A percentile compares a stretch with the other conserved stretches of the same genome.
Evolutionary conservation across 352 stramenopile genomes (phyloP).

Genomic region (Globisporangium emineosum): DNA sequence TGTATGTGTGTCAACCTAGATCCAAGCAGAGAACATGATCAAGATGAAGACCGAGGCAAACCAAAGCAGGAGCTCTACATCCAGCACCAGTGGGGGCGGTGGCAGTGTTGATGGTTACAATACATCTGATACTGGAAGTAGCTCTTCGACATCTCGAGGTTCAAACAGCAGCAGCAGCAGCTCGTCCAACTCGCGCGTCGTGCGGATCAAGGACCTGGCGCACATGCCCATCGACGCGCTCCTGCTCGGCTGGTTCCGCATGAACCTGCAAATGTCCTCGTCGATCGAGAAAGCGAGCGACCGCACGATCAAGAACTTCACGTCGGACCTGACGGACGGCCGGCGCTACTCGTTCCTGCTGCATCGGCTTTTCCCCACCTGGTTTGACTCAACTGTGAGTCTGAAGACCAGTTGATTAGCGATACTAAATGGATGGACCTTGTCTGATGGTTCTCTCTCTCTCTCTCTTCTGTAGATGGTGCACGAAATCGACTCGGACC

Average conservation of each 20-base stretch:
- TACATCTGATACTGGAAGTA: not conserved
- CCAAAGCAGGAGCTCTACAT: not conserved
- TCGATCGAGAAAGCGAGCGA: conserved; percentile 62
- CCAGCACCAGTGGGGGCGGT: not conserved
- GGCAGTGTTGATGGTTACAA: not conserved
- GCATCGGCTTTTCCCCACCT: conserved; percentile 69
- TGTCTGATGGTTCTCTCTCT: not conserved
- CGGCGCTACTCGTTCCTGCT: conserved; percentile 65
- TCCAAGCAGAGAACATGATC: conserved; percentile 59
- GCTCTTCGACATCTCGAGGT: not conserved
- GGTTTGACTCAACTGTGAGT: conserved; percentile 60
- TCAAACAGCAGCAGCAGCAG: conserved; percentile 8
- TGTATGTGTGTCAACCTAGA: conserved; percentile 19
- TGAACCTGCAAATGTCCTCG: conserved; percentile 66
- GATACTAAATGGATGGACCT: not conserved
- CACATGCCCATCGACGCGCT: conserved; percentile 75
- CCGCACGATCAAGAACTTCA: conserved; percentile 77
- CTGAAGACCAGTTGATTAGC: no score
- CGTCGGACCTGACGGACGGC: conserved; percentile 62
- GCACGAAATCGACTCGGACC: conserved; percentile 70
- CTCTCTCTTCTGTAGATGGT: conserved; percentile 51
- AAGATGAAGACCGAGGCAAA: conserved; percentile 35
- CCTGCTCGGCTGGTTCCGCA: conserved; percentile 72
- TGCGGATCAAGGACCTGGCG: conserved; percentile 59
- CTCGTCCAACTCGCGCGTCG: conserved; percentile 18